phyloP scores from a whole-genome alignment of 1,284 basidiomycete species.

The Phellopilus nigrolimitatus region DNA sequence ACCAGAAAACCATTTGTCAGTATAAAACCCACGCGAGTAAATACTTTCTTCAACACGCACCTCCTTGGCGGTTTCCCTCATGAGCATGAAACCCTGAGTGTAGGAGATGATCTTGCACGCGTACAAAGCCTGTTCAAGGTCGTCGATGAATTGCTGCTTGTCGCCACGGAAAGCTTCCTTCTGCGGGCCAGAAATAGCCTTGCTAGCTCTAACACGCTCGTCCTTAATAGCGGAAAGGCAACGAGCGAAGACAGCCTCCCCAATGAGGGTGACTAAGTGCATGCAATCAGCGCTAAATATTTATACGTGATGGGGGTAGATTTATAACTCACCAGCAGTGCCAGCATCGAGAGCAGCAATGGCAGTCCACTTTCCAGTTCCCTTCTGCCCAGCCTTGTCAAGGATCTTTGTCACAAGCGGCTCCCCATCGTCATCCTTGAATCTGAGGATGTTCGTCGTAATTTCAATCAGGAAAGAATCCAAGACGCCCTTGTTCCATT shows the following conservation, averaged over 20 bases:
- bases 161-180: constrained; percentile 94
- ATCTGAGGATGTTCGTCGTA: constrained; percentile 91
- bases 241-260: constrained; percentile 98
- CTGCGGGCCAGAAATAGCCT: constrained; percentile 84
- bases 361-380: constrained; percentile 99
- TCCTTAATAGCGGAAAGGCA: constrained; percentile 97
- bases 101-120: constrained; percentile 99
- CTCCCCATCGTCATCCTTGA: constrained; percentile 93
- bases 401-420: constrained; percentile 93
- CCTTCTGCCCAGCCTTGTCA: constrained; percentile 97
- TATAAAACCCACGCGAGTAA: constrained; percentile 28
- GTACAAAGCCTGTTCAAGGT: constrained; percentile 98
- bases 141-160: constrained; percentile 98
- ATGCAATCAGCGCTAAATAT: constrained; percentile 10
- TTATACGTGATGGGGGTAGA: constrained; percentile 11
- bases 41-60: constrained; percentile 41
- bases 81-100: constrained; percentile 99
- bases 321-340: constrained; percentile 59
- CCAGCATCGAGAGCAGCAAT: constrained; percentile 97
- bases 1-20: constrained; percentile 24
- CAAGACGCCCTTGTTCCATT: constrained; percentile 98
- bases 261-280: constrained; percentile 87
- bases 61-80: constrained; percentile 97
- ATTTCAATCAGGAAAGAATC: constrained; percentile 99
- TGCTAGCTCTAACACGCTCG: constrained; percentile 94